Percentiles rank a stretch among this genome's conserved stretches.
Evolutionary conservation across 2,329 filamentous ascomycete species (phyloP).

Genomic region (Exophiala sideris): DNA sequence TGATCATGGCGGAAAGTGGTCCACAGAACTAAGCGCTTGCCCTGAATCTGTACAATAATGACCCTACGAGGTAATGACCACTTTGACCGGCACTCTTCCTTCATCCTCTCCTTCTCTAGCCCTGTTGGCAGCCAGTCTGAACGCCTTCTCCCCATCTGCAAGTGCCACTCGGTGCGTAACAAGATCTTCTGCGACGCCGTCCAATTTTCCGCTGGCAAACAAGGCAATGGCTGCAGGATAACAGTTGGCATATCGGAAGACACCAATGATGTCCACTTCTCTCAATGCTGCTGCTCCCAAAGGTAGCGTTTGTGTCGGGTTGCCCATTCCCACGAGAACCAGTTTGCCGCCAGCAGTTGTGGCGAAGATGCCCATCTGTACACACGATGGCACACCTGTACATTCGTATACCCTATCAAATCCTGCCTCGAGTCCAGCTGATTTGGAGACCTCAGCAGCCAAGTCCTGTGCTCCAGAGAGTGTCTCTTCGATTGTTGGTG

Average conservation of each 20-base stretch:
- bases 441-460: conserved; percentile 33
- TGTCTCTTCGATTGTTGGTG: conserved; percentile 42
- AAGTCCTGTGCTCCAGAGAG: conserved; percentile 33
- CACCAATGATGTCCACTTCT: conserved; percentile 57
- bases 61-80: conserved; percentile 38
- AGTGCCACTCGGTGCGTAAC: conserved; percentile 53
- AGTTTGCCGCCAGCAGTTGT: conserved; percentile 49
- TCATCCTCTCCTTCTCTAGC: conserved; percentile 51
- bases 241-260: conserved; percentile 55
- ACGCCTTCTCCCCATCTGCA: conserved; percentile 50
- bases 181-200: conserved; percentile 49
- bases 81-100: conserved; percentile 53
- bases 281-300: conserved; percentile 54
- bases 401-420: conserved; percentile 47
- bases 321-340: conserved; percentile 57
- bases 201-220: conserved; percentile 49
- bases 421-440: conserved; percentile 31
- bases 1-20: too few relatives aligned
- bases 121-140: conserved; percentile 42
- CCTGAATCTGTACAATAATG: too few relatives aligned
- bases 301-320: conserved; percentile 52
- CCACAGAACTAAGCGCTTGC: too few relatives aligned
- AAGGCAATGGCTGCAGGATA: conserved; percentile 55
- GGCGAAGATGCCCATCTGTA: conserved; percentile 46
- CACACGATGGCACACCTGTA: conserved; percentile 44